A percentile compares a stretch with the other conserved stretches of the same genome.
Conservation (phyloP, 768 basidiomycete species). For the Mycena filopes region DNA sequence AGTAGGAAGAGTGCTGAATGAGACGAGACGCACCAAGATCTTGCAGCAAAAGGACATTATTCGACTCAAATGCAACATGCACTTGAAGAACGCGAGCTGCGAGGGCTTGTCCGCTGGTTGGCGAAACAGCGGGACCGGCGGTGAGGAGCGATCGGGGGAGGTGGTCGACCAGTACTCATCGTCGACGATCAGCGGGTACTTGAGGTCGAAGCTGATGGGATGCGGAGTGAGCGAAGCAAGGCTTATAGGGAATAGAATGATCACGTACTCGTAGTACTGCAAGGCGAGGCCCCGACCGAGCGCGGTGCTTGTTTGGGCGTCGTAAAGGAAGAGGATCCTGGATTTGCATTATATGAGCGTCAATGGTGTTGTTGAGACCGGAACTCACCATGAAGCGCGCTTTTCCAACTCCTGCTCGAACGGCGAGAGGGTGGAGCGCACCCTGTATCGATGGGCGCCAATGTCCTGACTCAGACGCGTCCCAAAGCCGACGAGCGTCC, state of each 20-base stretch:
- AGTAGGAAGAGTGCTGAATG: not conserved
- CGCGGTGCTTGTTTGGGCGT: conserved; percentile 10
- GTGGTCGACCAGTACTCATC: conserved; percentile 38
- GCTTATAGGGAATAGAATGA: not conserved
- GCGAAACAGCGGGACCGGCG: conserved; percentile 41
- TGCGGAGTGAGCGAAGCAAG: not conserved
- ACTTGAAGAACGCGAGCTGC: conserved; percentile 52
- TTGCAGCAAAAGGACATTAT: conserved; percentile 52
- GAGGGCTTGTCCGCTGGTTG: conserved; percentile 58
- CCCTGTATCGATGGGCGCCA: conserved; percentile 67
- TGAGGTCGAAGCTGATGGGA: conserved; percentile 59
- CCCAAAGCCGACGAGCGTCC: conserved; percentile 69
- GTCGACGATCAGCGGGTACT: conserved; percentile 45
- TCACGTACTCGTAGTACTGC: conserved; percentile 24
- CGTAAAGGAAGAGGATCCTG: conserved; percentile 9
- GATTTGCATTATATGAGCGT: too few relatives aligned
- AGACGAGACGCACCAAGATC: not conserved
- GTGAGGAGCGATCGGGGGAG: conserved; percentile 36
- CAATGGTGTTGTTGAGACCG: too few relatives aligned
- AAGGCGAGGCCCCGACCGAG: conserved; percentile 21
- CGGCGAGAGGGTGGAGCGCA: conserved; percentile 44
- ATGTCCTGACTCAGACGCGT: conserved; percentile 60
- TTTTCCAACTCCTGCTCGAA: conserved; percentile 79
- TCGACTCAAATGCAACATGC: conserved; percentile 47
- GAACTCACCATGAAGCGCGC: conserved; percentile 66